phyloP scores from a whole-genome alignment of 768 basidiomycete species.

The Boletus reticulatus region DNA sequence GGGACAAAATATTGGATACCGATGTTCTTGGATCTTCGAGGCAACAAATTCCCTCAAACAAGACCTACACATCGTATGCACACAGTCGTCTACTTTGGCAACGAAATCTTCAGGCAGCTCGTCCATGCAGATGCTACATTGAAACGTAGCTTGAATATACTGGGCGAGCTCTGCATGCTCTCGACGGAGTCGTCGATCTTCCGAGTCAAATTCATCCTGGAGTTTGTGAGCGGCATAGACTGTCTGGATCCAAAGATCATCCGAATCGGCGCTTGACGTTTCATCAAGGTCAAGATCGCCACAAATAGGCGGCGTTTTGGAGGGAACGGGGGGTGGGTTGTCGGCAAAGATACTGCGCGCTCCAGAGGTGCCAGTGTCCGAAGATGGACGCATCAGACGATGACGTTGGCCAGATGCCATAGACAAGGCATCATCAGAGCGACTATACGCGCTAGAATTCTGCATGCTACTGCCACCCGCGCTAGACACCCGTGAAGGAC shows the following conservation, averaged over 20 bases:
- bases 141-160: conserved; percentile 37
- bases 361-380: not conserved
- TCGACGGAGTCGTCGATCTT: conserved; percentile 36
- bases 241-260: conserved; percentile 4
- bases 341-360: conserved; percentile 27
- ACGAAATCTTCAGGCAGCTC: conserved; percentile 40
- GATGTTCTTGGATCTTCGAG: conserved; percentile 48
- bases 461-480: not conserved
- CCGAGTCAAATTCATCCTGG: conserved; percentile 40
- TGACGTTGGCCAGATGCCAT: not conserved
- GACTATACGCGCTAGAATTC: not conserved
- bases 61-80: conserved; percentile 51
- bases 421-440: not conserved
- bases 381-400: not conserved
- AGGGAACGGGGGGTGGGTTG: conserved; percentile 26
- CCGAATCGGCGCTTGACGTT: not conserved
- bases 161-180: conserved; percentile 33
- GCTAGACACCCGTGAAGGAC: conserved; percentile 17
- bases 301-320: conserved; percentile 1
- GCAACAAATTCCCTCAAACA: conserved; percentile 46
- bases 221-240: conserved; percentile 24
- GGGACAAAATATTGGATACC: conserved; percentile 63
- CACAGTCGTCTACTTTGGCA: conserved; percentile 43
- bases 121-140: conserved; percentile 60
- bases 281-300: conserved; percentile 13